Percentiles rank a stretch among this genome's conserved stretches.
Evolutionary conservation across 805 yeast genomes (phyloP).

Genomic region (Candida odintsovae): DNA sequence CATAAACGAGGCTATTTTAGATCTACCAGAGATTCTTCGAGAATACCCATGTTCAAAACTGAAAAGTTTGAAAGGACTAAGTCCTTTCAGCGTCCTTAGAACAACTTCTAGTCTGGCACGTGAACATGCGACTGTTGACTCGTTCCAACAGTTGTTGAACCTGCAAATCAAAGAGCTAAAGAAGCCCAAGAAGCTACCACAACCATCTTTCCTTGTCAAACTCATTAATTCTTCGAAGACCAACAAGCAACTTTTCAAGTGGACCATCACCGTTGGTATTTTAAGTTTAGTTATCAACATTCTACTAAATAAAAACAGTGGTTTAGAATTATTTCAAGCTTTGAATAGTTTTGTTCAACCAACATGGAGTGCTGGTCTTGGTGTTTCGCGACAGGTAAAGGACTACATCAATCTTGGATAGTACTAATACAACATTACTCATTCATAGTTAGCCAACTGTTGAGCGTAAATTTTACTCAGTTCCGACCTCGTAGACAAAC

Average conservation of each 20-base stretch:
- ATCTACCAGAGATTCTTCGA: conserved; percentile 7
- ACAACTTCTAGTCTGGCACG: conserved; percentile 10
- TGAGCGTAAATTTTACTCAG: conserved; percentile 19
- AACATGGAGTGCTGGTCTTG: neutral
- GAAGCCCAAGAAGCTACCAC: neutral
- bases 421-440: neutral
- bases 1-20: conserved; percentile 25
- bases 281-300: conserved; percentile 8
- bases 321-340: neutral
- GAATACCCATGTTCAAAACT: conserved; percentile 2
- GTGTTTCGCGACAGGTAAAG: neutral
- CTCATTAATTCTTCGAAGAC: neutral
- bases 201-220: neutral
- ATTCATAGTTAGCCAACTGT: neutral
- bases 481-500: conserved; percentile 71
- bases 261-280: conserved; percentile 11
- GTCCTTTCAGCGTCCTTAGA: conserved; percentile 25
- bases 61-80: conserved; percentile 11
- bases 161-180: conserved; percentile 1
- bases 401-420: neutral
- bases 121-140: neutral
- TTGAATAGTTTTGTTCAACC: neutral
- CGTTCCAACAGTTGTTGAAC: neutral
- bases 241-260: conserved; percentile 4
- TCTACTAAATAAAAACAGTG: neutral